phyloP scores from a whole-genome alignment of 192 early-diverging fungal species.

The Coemansia sp. region DNA sequence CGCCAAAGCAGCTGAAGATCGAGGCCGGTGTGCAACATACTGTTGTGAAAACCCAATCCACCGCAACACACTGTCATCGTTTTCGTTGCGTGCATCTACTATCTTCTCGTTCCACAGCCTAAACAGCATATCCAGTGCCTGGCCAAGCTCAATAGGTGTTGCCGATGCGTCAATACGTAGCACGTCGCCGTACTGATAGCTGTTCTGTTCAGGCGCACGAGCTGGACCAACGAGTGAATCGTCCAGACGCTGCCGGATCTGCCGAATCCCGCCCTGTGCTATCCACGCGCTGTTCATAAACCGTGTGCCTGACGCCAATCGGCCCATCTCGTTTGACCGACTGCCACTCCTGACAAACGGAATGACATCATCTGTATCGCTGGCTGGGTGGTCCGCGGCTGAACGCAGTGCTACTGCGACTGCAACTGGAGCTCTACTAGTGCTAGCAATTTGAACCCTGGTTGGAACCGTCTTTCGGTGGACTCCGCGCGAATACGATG shows the following conservation, averaged over 20 bases:
- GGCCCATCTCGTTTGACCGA: neutral
- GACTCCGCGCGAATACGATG: neutral
- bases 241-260: conserved; percentile 12
- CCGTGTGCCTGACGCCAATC: conserved; percentile 32
- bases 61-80: conserved; percentile 19
- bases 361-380: neutral
- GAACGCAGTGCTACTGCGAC: neutral
- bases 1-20: conserved; percentile 17
- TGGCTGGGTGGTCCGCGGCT: neutral
- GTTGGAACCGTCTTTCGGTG: conserved; percentile 23
- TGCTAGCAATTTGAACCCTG: conserved; percentile 5
- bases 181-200: conserved; percentile 28
- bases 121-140: conserved; percentile 37
- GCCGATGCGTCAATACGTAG: conserved; percentile 30
- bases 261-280: conserved; percentile 35
- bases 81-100: neutral
- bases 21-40: conserved; percentile 4
- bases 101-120: conserved; percentile 33
- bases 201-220: neutral
- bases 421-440: neutral
- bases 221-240: neutral
- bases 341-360: neutral
- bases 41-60: conserved; percentile 46
- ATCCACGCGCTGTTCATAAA: conserved; percentile 42
- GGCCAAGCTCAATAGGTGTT: conserved; percentile 30